Percentiles rank a stretch among this genome's conserved stretches.
These are phyloP conservation scores for Botryotinia narcissicola DNA, from an alignment of 2,329 filamentous ascomycete genomes.

Conservation along the genomic window DNA sequence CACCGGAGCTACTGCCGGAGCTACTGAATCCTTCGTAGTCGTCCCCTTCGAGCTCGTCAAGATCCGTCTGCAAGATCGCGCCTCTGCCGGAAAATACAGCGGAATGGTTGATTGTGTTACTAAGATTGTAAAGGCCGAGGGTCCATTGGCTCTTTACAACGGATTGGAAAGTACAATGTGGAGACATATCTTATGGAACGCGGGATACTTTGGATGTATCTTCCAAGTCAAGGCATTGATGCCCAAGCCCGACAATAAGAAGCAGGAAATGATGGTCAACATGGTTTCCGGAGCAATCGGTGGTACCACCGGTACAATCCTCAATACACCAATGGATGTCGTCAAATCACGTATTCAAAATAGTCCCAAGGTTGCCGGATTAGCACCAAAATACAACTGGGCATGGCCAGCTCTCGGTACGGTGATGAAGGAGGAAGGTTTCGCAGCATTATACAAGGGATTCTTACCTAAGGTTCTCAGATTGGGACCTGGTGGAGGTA, in stretches of 20 bases:
- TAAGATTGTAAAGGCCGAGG: conserved; percentile 83
- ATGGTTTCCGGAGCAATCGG: conserved; percentile 82
- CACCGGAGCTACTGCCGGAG: conserved; percentile 90
- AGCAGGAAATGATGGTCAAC: conserved; percentile 79
- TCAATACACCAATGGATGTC: conserved; percentile 96
- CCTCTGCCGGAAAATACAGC: conserved; percentile 82
- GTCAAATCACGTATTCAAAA: conserved; percentile 99
- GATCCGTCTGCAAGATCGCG: conserved; percentile 95
- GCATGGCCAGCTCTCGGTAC: conserved; percentile 84
- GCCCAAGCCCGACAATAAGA: conserved; percentile 78
- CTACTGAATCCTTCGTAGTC: conserved; percentile 93
- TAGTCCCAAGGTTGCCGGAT: conserved; percentile 76
- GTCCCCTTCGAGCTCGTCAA: conserved; percentile 98
- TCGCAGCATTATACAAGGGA: conserved; percentile 91
- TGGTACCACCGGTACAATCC: conserved; percentile 83
- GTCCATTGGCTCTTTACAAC: conserved; percentile 87
- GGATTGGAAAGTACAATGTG: conserved; percentile 95
- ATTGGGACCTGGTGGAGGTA: conserved; percentile 61
- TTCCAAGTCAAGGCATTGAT: conserved; percentile 90
- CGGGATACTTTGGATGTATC: conserved; percentile 96
- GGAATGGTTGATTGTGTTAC: conserved; percentile 76
- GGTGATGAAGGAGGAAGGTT: conserved; percentile 91
- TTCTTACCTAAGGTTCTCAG: conserved; percentile 93
- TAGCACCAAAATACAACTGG: conserved; percentile 96
- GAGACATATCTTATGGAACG: conserved; percentile 93